A percentile compares a stretch with the other conserved stretches of the same genome.
Conservation (phyloP, 371 early-diverging fungal species). For the Dichotomocladium elegans region DNA sequence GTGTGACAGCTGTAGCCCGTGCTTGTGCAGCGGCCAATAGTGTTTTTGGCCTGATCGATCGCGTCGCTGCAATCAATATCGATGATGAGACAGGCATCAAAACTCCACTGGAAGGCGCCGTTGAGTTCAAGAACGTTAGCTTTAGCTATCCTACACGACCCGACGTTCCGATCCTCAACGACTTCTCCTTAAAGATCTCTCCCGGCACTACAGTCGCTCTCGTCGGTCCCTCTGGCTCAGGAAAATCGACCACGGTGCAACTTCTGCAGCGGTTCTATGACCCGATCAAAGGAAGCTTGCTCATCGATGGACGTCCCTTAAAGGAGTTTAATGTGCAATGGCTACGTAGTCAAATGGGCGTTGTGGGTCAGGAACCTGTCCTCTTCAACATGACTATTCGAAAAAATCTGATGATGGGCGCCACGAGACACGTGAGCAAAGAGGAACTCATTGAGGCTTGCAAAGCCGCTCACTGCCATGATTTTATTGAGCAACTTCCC, state of each 20-base stretch:
- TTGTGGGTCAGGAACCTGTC: slow-evolving; percentile 87
- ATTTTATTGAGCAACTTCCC: slow-evolving; percentile 74
- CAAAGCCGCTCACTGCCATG: slow-evolving; percentile 69
- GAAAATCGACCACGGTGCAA: slow-evolving; percentile 87
- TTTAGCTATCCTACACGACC: slow-evolving; percentile 78
- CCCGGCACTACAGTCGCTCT: slow-evolving; percentile 78
- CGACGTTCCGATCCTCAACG: slow-evolving; percentile 64
- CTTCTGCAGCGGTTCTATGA: slow-evolving; percentile 92
- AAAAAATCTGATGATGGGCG: slow-evolving; percentile 76
- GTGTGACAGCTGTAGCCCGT: slow-evolving; percentile 54
- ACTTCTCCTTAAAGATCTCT: slow-evolving; percentile 54
- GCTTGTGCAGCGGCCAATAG: slow-evolving; percentile 66
- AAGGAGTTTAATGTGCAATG: slow-evolving; percentile 64
- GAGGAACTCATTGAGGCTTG: slow-evolving; percentile 58
- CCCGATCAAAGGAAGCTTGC: slow-evolving; percentile 56
- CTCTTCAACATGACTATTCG: slow-evolving; percentile 78
- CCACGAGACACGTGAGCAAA: slow-evolving; percentile 16
- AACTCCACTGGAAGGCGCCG: slow-evolving; percentile 55
- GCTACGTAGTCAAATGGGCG: slow-evolving; percentile 76
- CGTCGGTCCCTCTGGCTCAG: slow-evolving; percentile 84
- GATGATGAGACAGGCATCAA: slow-evolving; percentile 49
- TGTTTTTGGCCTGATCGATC: slow-evolving; percentile 79
- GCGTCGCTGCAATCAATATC: slow-evolving; percentile 63
- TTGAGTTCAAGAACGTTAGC: slow-evolving; percentile 67
- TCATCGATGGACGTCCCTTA: slow-evolving; percentile 71